phyloP scores from a whole-genome alignment of 176 grass and related monocot species.

The Aegilops longissima region DNA sequence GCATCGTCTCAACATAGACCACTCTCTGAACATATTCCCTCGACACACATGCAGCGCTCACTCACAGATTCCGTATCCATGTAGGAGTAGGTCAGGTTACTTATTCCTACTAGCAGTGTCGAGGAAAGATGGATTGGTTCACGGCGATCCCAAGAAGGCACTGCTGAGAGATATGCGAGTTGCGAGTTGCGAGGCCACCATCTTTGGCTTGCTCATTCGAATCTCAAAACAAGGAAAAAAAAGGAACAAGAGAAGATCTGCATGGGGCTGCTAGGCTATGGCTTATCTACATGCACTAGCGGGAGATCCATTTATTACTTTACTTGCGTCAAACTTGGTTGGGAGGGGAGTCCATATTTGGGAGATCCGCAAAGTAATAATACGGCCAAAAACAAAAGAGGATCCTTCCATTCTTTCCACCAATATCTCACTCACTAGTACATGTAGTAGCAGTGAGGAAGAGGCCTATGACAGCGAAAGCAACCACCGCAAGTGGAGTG shows the following conservation, averaged over 20 bases:
- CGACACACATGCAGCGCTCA: not conserved
- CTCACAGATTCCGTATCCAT: not conserved
- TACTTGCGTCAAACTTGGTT: not conserved
- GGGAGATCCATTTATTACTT: not conserved
- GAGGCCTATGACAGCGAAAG: slow-evolving; percentile 24
- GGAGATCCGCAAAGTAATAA: slow-evolving; percentile 18
- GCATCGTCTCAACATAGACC: not conserved
- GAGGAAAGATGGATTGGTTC: not conserved
- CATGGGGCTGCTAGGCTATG: no score
- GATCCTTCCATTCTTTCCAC: slow-evolving; percentile 35
- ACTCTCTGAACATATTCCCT: not conserved
- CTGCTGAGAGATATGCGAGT: not conserved
- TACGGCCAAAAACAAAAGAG: not conserved
- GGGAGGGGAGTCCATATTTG: not conserved
- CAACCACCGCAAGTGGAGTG: slow-evolving; percentile 8
- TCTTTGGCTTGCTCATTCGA: not conserved
- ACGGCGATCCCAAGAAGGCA: not conserved
- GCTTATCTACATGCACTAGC: not conserved
- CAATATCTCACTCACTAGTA: not conserved
- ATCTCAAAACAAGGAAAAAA: slow-evolving; percentile 22
- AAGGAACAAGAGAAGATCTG: no score
- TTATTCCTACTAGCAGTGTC: no score
- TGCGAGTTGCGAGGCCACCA: not conserved
- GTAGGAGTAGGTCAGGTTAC: not conserved
- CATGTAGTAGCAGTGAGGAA: not conserved